Evolutionary conservation across 2,329 filamentous ascomycete genomes (phyloP), one percentile per base, ranked within the genome.

Genomic region (Aspergillus spinulosporus): DNA sequence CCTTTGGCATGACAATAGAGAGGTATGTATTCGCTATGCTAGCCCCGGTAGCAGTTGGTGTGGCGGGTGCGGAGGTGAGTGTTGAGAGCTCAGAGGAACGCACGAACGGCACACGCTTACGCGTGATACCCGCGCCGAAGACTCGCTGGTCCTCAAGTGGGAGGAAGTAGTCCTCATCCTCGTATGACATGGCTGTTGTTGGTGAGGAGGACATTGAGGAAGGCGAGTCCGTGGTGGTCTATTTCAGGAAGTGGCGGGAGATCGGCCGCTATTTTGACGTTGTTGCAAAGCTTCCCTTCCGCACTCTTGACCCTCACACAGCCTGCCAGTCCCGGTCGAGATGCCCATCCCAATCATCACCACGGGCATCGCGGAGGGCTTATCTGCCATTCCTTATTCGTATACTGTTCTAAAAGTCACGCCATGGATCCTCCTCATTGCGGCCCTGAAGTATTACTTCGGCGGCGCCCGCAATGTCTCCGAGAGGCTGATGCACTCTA

Each of bases 401-500:
- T 79, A 78, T 66, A 75, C 78, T 3, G 68, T 82, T 21, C 65
- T 87, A 55, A 83, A 82, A 63, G 62, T 78, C n/a, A 64, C 79
- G 29, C 79, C 80, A 60, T 81, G 78, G 68, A 63, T 86, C 37
- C 71, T 76, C 12, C 56, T 84, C 6, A 61, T 89, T 28, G 80
- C 77, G 57, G 68, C 82, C 54, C 67, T 88, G 62, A 97, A 97
- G 79, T 80, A 80, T 67, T 96, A 88, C 77, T 89, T 88, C 67
- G 84, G 85, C 62, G 95, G 94, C 63, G 83, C 87, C 9, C 78
- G 75, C 64, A 97, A 94, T 73, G 76, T 75, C 42, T 83, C 89
- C 28, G 92, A 96, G 70, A 84, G 90, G 57, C 82, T 88, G 54
- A 92, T 99, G 86, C 92, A 97, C 74, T 92, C 91, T 47, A 95